Evolutionary conservation across 1,284 basidiomycete genomes (phyloP).

Genomic region (Marasmius tenuissimus): DNA sequence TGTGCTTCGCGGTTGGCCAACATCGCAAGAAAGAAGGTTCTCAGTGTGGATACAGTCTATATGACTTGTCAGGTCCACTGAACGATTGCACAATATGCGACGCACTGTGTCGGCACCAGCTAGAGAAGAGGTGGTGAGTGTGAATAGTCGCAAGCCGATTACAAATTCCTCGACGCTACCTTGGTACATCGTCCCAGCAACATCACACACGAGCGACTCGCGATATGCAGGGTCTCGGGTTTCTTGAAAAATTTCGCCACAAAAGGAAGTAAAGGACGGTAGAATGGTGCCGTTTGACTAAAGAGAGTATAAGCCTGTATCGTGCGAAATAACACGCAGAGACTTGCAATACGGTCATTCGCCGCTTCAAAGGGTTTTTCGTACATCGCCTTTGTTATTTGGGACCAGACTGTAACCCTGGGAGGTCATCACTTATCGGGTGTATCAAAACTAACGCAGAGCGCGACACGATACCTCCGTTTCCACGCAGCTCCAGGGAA

Average conservation of each 20-base stretch:
- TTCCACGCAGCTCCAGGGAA: neutral
- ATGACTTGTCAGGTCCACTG: neutral
- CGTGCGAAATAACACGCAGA: too few relatives aligned
- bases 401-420: neutral
- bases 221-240: neutral
- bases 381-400: neutral
- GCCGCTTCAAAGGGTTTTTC: neutral
- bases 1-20: slow-evolving; percentile 11
- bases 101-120: slow-evolving; percentile 1
- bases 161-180: neutral
- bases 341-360: neutral
- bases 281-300: neutral
- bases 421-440: neutral
- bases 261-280: neutral
- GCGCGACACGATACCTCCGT: neutral
- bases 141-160: neutral
- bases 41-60: slow-evolving; percentile 11
- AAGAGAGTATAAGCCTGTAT: too few relatives aligned
- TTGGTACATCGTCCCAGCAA: neutral
- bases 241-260: neutral
- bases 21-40: slow-evolving; percentile 16
- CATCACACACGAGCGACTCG: neutral
- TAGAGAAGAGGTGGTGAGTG: neutral
- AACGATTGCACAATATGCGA: neutral
- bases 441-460: too few relatives aligned